Evolutionary conservation across 2,329 filamentous ascomycete genomes (phyloP).

Genomic region (Aureobasidium sp.): DNA sequence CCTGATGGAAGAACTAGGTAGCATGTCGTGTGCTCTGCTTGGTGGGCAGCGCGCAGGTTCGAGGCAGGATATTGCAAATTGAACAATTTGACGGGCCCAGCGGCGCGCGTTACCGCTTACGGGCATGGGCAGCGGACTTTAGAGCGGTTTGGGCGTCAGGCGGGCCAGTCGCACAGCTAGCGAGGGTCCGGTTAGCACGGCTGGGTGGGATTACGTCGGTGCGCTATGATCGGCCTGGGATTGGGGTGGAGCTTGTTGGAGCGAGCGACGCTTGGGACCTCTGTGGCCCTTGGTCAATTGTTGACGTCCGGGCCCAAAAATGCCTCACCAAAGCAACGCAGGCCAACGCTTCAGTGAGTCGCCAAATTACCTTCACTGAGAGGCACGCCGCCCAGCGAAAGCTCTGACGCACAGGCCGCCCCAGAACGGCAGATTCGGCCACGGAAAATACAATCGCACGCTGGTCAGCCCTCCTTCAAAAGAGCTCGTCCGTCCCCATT

Average conservation of each 20-base stretch:
- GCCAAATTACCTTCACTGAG: constrained; percentile 16
- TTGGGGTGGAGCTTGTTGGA: constrained; percentile 17
- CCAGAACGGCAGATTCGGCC: constrained; percentile 14
- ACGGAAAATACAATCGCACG: constrained; percentile 13
- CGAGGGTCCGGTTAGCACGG: constrained; percentile 15
- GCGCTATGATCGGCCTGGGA: constrained; percentile 15
- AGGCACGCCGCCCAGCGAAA: constrained; percentile 14
- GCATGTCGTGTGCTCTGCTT: constrained; percentile 1
- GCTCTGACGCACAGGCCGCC: constrained; percentile 12
- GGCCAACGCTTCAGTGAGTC: constrained; percentile 6
- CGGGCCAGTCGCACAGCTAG: constrained; percentile 12
- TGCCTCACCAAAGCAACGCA: constrained; percentile 16
- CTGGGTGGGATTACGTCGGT: constrained; percentile 17
- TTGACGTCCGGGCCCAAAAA: constrained; percentile 14
- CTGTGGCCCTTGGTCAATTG: not conserved
- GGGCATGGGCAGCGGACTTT: not conserved
- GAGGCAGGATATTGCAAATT: constrained; percentile 10
- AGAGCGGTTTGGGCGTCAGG: not conserved
- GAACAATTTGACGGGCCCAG: constrained; percentile 14
- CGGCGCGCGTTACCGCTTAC: not conserved
- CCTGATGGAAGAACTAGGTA: not conserved
- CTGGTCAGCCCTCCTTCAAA: constrained; percentile 14
- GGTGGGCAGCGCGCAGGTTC: not conserved
- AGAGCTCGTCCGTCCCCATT: constrained; percentile 13
- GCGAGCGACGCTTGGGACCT: constrained; percentile 13